Conservation (phyloP, 2,329 filamentous ascomycete species). For the Hypoxylon sp. region DNA sequence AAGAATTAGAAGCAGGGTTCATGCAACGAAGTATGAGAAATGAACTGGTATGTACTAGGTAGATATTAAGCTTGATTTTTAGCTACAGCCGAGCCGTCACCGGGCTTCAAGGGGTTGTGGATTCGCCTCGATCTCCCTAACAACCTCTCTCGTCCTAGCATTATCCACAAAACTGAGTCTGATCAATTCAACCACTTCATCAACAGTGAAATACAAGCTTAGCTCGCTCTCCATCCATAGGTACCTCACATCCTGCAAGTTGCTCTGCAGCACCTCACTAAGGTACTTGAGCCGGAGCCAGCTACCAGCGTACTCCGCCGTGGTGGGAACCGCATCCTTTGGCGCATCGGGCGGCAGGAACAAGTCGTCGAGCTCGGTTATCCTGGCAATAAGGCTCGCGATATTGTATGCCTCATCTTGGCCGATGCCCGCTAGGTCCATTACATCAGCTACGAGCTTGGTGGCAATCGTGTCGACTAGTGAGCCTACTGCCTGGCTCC, state of each 20-base stretch:
- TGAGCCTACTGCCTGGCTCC: constrained; percentile 74
- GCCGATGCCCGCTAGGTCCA: constrained; percentile 73
- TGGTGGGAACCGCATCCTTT: constrained; percentile 65
- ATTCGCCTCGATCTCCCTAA: constrained; percentile 70
- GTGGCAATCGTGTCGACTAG: constrained; percentile 71
- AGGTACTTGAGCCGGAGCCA: constrained; percentile 77
- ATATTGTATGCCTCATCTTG: constrained; percentile 76
- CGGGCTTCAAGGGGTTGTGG: constrained; percentile 58
- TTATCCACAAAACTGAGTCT: constrained; percentile 76
- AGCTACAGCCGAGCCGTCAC: background rate
- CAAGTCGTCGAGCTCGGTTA: constrained; percentile 72
- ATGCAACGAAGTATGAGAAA: background rate
- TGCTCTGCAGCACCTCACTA: constrained; percentile 76
- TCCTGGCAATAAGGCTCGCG: constrained; percentile 69
- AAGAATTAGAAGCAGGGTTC: background rate
- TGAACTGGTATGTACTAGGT: background rate
- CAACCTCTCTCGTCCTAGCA: constrained; percentile 69
- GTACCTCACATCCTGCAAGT: constrained; percentile 73
- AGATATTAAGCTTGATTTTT: background rate
- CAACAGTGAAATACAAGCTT: constrained; percentile 72
- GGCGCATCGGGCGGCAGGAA: constrained; percentile 63
- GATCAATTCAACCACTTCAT: constrained; percentile 75
- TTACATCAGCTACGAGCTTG: constrained; percentile 74
- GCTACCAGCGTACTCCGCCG: constrained; percentile 72
- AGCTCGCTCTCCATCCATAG: constrained; percentile 77